Percentiles rank a stretch among this genome's conserved stretches.
Evolutionary conservation across 176 grass and related monocot genomes (phyloP).

Genomic region (Sorghum bicolor): DNA sequence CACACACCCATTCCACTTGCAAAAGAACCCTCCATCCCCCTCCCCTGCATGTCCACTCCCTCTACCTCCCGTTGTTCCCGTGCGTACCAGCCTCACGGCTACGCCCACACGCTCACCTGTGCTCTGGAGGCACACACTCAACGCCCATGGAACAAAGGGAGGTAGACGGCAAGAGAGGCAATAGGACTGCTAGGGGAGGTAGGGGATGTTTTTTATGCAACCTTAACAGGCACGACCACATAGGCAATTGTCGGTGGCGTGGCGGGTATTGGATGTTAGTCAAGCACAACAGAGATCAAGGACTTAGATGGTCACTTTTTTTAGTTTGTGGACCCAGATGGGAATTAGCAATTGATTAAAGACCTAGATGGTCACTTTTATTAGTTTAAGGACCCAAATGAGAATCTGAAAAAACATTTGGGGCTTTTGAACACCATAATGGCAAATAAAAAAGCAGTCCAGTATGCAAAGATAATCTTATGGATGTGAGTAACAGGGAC

Average conservation of each 20-base stretch:
- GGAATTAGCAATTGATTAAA: neutral
- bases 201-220: neutral
- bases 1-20: neutral
- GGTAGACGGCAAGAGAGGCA: neutral
- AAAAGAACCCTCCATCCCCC: neutral
- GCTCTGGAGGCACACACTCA: neutral
- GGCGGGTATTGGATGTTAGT: neutral
- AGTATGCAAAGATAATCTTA: neutral
- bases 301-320: neutral
- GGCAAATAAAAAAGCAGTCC: neutral
- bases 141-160: neutral
- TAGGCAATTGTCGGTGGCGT: neutral
- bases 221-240: neutral
- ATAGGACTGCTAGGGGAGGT: neutral
- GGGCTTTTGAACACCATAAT: neutral
- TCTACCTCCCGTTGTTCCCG: neutral
- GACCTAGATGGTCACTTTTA: neutral
- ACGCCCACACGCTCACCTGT: neutral
- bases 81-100: neutral
- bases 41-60: neutral
- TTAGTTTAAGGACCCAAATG: neutral
- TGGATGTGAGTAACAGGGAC: neutral
- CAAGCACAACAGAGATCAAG: neutral
- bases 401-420: neutral
- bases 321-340: neutral